Base-by-base conservation (phyloP, 2,329 filamentous ascomycete species). In the Aspergillus fumigatus region DNA sequence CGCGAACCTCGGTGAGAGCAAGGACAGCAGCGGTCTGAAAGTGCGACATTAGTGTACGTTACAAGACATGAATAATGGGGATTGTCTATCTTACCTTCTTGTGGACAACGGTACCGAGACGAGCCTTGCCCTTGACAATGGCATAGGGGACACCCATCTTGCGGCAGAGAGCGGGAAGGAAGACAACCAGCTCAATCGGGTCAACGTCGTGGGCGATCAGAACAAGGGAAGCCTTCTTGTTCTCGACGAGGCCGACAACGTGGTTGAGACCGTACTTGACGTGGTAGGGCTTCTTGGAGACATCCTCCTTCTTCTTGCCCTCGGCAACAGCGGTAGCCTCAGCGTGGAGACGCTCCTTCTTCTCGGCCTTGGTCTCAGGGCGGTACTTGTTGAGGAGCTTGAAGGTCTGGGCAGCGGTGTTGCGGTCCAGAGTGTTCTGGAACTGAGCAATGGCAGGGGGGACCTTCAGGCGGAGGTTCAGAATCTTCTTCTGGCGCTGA, bases 381-480 rank as follows among this genome's bases (percentile, higher is more conserved):
- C 93, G 92, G 89, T 99, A 99, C 87, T 99, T 99, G 90, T 96
- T 96, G 77, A 99, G 90, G 76, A 99, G 88, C 87, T 97, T 97
- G 86, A 99, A 94, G 67, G 90, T 85, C 84, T 97, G 93, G 72
- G 92, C 90, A 70, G 95, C 95, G 67, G 93, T 90, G 86, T 96
- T 95, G 82, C 90, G 89, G 86, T 96, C 90, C 73, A 97, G 89
- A 71, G 95, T 92, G 80, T 93, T 89, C 83, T 92, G 88, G 88
- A 97, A 99, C 85, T 99, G 94, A 70, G 93, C 87, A 72, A 99
- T 92, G 71, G 93, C 88, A 75, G 95, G 94, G 64, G 94, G 94
- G 63, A 99, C 94, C 89, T 99, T 99, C 75, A 99, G 85, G 75
- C 94, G 93, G 81, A 99, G 85, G 85, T 93, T 92, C 80, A 99